phyloP scores from a whole-genome alignment of 805 yeast species.

The Candida sphagnicola region DNA sequence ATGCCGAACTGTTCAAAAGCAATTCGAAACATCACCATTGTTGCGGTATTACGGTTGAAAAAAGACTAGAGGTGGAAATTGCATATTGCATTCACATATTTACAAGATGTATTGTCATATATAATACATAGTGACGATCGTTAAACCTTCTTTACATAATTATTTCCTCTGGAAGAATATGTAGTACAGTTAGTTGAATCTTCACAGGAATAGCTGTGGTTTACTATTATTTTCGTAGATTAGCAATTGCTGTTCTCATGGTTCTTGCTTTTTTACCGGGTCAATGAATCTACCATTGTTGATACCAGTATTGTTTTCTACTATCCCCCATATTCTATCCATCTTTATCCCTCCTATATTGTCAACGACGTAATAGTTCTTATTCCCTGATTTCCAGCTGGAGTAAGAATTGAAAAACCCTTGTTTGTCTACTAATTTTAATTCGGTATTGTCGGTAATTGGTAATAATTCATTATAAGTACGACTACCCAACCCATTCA shows the following conservation, averaged over 20 bases:
- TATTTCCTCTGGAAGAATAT: no score
- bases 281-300: slow-evolving; percentile 58
- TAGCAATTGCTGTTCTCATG: no score
- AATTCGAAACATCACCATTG: no score
- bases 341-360: slow-evolving; percentile 77
- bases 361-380: slow-evolving; percentile 56
- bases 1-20: no score
- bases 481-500: slow-evolving; percentile 62
- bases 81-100: no score
- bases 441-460: slow-evolving; percentile 29
- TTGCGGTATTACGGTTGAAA: no score
- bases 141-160: no score
- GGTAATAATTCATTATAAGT: slow-evolving; percentile 59
- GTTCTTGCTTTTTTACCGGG: slow-evolving; percentile 1
- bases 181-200: no score
- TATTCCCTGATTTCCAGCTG: slow-evolving; percentile 30
- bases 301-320: slow-evolving; percentile 62
- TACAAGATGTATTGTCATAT: background rate
- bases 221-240: no score
- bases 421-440: slow-evolving; percentile 34
- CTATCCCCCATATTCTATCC: slow-evolving; percentile 85
- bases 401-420: slow-evolving; percentile 21
- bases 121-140: no score
- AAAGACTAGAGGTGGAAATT: no score
- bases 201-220: no score